Conservation (phyloP, 23 red algal genomes). For the Gracilaria vermiculophylla region DNA sequence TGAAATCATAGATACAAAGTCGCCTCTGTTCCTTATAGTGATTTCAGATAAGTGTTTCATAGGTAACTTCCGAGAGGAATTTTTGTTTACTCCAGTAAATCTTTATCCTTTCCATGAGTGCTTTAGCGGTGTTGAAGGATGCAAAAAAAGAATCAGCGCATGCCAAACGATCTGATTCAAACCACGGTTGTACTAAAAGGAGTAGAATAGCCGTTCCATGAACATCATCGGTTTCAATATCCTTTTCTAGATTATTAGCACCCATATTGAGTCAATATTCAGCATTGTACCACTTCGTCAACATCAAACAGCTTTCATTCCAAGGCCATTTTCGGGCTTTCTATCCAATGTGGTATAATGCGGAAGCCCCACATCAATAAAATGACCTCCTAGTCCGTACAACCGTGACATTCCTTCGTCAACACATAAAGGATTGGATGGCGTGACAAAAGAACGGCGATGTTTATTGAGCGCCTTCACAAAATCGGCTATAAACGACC, state of each 20-base stretch:
- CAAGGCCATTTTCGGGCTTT: background rate
- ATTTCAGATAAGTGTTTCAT: background rate
- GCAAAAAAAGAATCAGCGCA: background rate
- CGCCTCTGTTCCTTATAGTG: background rate
- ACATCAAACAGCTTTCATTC: background rate
- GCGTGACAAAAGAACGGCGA: background rate
- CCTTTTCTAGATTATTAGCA: background rate
- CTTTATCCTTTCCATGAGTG: background rate
- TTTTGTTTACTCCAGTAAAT: conserved; percentile 2
- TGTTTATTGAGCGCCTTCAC: background rate
- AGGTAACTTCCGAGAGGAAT: background rate
- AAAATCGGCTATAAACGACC: background rate
- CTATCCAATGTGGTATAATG: background rate
- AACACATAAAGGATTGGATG: background rate
- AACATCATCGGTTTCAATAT: background rate
- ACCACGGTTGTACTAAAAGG: background rate
- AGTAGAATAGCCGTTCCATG: background rate
- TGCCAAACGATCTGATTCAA: background rate
- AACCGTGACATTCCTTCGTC: conserved; percentile 15
- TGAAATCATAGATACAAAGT: background rate
- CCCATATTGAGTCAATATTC: background rate
- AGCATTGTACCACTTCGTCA: background rate
- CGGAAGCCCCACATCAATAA: background rate
- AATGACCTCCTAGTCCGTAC: background rate
- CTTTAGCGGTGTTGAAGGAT: background rate